phyloP scores from a whole-genome alignment of 23 red algal species.

The Gracilariopsis chorda region DNA sequence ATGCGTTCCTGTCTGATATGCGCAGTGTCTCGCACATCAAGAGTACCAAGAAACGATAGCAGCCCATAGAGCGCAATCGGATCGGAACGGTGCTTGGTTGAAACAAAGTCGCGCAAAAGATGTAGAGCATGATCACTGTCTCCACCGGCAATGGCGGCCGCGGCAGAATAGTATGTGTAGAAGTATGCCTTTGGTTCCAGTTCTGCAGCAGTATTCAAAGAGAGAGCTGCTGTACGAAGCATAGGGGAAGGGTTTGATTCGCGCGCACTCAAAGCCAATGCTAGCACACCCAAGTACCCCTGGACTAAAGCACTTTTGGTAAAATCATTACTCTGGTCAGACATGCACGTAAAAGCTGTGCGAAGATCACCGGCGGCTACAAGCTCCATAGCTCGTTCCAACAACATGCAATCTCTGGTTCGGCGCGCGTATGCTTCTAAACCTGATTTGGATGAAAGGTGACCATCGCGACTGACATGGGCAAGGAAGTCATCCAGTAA shows the following conservation, averaged over 20 bases:
- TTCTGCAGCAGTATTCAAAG: constrained; percentile 17
- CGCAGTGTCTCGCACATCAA: not conserved
- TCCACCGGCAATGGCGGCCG: constrained; percentile 37
- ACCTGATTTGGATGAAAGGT: constrained; percentile 3
- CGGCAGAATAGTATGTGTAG: constrained; percentile 49
- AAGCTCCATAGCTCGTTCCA: constrained; percentile 17
- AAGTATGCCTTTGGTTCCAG: constrained; percentile 45
- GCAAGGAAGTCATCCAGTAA: constrained; percentile 55
- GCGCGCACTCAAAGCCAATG: constrained; percentile 10
- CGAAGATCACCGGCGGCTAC: constrained; percentile 4
- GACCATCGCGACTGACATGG: constrained; percentile 51
- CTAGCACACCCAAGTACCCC: constrained; percentile 46
- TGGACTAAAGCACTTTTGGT: constrained; percentile 28
- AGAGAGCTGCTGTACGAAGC: constrained; percentile 7
- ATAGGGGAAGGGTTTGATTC: constrained; percentile 21
- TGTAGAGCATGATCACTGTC: constrained; percentile 32
- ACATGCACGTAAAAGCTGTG: constrained; percentile 21
- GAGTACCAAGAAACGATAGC: constrained; percentile 9
- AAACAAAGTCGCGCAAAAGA: constrained; percentile 39
- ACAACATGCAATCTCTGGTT: constrained; percentile 1
- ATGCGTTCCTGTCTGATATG: constrained; percentile 44
- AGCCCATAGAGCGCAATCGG: constrained; percentile 55
- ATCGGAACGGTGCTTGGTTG: constrained; percentile 24
- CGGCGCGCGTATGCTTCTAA: constrained; percentile 21
- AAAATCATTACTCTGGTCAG: constrained; percentile 42